Base-by-base conservation (phyloP, 192 early-diverging fungal species). In the Podila clonocystis region DNA sequence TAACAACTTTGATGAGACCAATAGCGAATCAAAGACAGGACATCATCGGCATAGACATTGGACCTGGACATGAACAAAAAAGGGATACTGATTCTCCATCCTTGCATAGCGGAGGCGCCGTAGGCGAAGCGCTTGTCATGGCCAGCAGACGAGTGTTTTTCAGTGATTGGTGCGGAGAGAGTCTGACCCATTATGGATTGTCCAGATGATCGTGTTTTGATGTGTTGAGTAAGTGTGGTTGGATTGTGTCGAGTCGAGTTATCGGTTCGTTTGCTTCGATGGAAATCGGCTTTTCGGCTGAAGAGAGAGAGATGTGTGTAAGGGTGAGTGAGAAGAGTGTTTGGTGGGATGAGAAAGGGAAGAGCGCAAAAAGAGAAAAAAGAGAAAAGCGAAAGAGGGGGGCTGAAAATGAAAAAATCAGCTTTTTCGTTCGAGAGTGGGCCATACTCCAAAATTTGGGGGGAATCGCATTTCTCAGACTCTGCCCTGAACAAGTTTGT, bases 81-180 rank as follows among this genome's bases (percentile, higher is more conserved):
- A 68, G 72, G 71, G 82, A 78, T 90, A 92, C 91, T 93, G 45
- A 95, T 89, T 85, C 97, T 88, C 97, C 97, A 99, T 63, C 97
- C 97, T 87, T 99, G 97, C 97, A 99, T 99, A 62, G 89, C 90
- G 48, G 93, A 95, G 52, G 95, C 93, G 48, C 93, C 96, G 79
- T 92, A 99, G 36, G 90, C 82, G 69, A 95, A 86, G 60, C 95
- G 89, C 50, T 93, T 85, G 83, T 96, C 95, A 34, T 85, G 76
- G 29, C 91, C 95, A 8, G 65, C 34, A 30, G 91, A 86, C 30
- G 94, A 91, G 73, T 95, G 94, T 86, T 97, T 99, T 34, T 97
- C 95, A 29, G 89, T 89, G 55, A 96, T 90, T 50, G 97, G 97
- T 82, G 97, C 95, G 41, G 95, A 96, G 62, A 98, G 92, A 70